These are phyloP conservation scores for Atalantia buxifolia DNA, from an alignment of 345 rosid species.

Conservation along the genomic window DNA sequence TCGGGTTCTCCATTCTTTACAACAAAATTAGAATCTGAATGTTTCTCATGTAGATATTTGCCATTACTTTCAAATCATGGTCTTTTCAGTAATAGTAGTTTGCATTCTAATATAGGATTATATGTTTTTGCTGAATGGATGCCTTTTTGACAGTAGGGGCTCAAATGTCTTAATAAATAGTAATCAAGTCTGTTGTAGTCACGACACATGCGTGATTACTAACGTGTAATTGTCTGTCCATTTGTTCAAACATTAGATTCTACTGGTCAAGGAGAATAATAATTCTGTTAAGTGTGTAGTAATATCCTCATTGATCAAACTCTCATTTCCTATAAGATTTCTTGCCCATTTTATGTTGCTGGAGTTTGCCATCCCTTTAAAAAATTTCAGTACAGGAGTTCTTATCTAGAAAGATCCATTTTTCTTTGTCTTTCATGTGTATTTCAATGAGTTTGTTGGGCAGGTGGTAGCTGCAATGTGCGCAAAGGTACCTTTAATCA, in stretches of 20 bases:
- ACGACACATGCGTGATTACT: not conserved
- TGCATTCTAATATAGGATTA: not conserved
- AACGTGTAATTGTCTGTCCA: not conserved
- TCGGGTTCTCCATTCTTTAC: not conserved
- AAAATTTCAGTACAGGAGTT: not conserved
- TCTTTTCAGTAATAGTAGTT: not conserved
- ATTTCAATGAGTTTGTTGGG: slow-evolving; percentile 22
- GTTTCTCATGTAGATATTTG: not conserved
- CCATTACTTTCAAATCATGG: not conserved
- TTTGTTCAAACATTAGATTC: not conserved
- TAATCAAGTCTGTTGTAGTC: not conserved
- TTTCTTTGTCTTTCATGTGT: not conserved
- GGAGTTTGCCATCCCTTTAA: not conserved
- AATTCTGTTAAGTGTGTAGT: not conserved
- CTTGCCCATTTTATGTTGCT: not conserved
- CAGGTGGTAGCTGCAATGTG: slow-evolving; percentile 97
- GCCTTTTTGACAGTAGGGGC: not conserved
- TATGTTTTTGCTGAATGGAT: not conserved
- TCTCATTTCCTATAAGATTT: not conserved
- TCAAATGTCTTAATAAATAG: not conserved
- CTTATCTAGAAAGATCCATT: not conserved
- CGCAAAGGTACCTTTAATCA: slow-evolving; percentile 81
- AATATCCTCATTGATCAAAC: not conserved
- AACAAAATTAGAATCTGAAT: not conserved
- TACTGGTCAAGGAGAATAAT: not conserved